Evolutionary conservation across 2,329 filamentous ascomycete species (phyloP), one percentile per base, ranked within the genome.

Genomic region (Aspergillus jensenii): DNA sequence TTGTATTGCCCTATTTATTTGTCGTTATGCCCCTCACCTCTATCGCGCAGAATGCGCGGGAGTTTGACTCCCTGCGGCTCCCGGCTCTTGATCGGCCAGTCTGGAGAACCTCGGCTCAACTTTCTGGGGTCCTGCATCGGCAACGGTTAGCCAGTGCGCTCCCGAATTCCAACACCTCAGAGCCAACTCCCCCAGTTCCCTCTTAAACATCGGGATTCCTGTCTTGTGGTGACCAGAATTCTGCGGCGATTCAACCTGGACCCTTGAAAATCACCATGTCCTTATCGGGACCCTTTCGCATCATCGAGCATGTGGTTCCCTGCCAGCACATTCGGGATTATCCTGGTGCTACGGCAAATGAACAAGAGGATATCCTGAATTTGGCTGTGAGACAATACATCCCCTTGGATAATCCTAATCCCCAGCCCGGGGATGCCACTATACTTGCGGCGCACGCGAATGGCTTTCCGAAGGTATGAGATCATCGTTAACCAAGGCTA

Each of bases 381-480:
- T 76, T 97, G 5, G 85, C 87, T 8, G 83, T 97, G 53, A 97
- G 96, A 79, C 91, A 97, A 71, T 98, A 98, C 71, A 89, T 84
- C 0, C 93, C 93, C 1, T 79, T 85, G 55, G 83, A 88, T 68
- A 92, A 93, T 66, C 81, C 79, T 0, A 74, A 78, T 23, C 89
- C 91, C 0, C 81, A 85, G 61, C 84, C 86, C 1, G 90, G 90
- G 35, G 90, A 95, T 73, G 79, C 97, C 8, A 97, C 91, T 19
- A 87, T 98, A 58, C 86, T 98, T 55, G 91, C 84, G 11, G 88
- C 89, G 4, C 93, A 97, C 76, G 93, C 91, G 50, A 97, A 97
- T 78, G 93, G 89, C 11, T 96, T 97, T 65, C 90, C 91, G 11
- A 98, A 97, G 82, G 90, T 90, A 73, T 54, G 60, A 14, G 27